Conservation (phyloP, 75 land plant species). For the Ceratopteris richardii region DNA sequence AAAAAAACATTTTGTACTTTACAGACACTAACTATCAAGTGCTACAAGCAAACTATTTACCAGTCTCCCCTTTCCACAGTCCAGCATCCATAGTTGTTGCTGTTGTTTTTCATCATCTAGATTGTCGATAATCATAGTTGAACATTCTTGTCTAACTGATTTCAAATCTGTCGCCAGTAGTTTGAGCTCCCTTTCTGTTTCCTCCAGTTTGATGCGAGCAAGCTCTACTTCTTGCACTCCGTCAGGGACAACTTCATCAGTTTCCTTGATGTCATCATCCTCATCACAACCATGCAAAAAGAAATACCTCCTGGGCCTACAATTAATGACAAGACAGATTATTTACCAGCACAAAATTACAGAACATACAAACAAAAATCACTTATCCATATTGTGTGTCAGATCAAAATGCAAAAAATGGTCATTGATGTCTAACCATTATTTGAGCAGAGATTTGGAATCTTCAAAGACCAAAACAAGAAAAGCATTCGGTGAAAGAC, state of each 20-base stretch:
- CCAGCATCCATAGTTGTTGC: conserved; percentile 62
- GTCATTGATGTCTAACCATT: too few relatives aligned
- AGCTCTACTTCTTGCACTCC: conserved; percentile 98
- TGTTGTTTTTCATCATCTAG: conserved; percentile 6
- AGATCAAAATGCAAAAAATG: too few relatives aligned
- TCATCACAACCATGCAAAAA: conserved; percentile 56
- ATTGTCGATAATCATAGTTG: conserved; percentile 3
- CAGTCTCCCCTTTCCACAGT: conserved; percentile 45
- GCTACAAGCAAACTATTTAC: conserved; percentile 29
- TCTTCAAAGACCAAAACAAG: too few relatives aligned
- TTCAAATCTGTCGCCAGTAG: conserved; percentile 60
- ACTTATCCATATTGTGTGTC: too few relatives aligned
- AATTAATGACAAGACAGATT: conserved; percentile 1
- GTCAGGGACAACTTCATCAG: conserved; percentile 98
- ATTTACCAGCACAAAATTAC: not conserved
- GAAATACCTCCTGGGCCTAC: conserved; percentile 75
- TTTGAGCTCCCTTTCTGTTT: conserved; percentile 65
- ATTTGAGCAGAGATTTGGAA: too few relatives aligned
- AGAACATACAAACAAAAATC: too few relatives aligned
- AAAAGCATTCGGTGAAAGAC: too few relatives aligned
- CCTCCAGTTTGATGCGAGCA: conserved; percentile 76
- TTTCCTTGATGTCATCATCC: conserved; percentile 78
- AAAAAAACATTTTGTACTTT: too few relatives aligned
- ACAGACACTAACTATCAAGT: too few relatives aligned
- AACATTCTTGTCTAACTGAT: conserved; percentile 39